A percentile compares a stretch with the other conserved stretches of the same genome.
phyloP scores from a whole-genome alignment of 2,329 filamentous ascomycete species.

The Botryotinia convoluta region DNA sequence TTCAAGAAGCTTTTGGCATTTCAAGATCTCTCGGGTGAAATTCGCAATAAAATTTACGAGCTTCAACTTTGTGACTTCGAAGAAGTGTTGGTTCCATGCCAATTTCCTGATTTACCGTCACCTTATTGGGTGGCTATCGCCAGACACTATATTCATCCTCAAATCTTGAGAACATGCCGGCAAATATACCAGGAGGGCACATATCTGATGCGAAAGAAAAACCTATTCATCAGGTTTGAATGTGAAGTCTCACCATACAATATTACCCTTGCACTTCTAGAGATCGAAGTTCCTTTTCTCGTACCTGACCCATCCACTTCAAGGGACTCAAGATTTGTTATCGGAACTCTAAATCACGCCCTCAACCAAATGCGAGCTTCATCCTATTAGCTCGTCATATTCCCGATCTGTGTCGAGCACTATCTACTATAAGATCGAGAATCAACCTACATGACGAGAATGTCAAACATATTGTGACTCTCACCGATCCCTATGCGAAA shows the following conservation, averaged over 20 bases:
- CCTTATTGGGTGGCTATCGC: neutral
- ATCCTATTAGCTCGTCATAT: neutral
- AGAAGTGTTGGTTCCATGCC: too few species aligned
- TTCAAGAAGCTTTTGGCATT: neutral
- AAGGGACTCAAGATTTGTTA: neutral
- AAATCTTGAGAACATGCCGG: conserved; percentile 6
- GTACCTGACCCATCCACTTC: neutral
- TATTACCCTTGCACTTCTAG: neutral
- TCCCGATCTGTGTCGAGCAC: neutral
- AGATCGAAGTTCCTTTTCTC: neutral
- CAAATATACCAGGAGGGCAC: neutral
- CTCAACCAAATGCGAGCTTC: neutral
- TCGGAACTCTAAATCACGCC: neutral
- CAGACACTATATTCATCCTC: neutral
- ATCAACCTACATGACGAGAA: too few species aligned
- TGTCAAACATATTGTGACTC: neutral
- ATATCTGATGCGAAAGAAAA: neutral
- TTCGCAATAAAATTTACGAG: neutral
- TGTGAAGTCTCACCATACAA: neutral
- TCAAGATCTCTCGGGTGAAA: neutral
- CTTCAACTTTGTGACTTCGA: neutral
- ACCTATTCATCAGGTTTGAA: neutral
- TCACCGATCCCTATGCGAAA: neutral
- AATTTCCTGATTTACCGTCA: neutral
- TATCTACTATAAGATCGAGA: neutral